phyloP scores from a whole-genome alignment of 805 yeast genomes.

The Yarrowia hollandica region DNA sequence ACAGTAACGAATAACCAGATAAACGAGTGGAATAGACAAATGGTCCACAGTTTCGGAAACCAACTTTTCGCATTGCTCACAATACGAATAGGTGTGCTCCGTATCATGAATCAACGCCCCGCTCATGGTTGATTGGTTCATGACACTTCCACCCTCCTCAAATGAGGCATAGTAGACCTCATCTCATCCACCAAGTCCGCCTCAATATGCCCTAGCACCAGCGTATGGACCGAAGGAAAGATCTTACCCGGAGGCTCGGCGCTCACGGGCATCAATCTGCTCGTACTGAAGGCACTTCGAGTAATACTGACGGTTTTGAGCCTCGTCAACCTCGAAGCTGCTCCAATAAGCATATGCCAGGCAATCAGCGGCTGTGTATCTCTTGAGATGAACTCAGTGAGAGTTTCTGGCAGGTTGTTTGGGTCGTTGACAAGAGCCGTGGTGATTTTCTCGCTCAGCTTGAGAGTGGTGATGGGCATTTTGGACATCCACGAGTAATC shows the following conservation, averaged over 20 bases:
- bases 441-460: not conserved
- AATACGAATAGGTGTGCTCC: no score
- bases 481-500: constrained; percentile 8
- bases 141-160: constrained; percentile 8
- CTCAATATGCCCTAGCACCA: not conserved
- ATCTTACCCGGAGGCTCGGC: not conserved
- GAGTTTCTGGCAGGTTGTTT: not conserved
- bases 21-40: no score
- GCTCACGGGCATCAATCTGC: not conserved
- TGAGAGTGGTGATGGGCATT: not conserved
- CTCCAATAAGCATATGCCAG: constrained; percentile 15
- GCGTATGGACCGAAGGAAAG: constrained; percentile 2
- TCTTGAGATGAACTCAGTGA: not conserved
- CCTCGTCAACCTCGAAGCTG: not conserved
- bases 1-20: no score
- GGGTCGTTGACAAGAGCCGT: not conserved
- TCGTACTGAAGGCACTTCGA: constrained; percentile 8
- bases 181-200: constrained; percentile 5
- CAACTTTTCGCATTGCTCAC: no score
- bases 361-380: not conserved
- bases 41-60: no score
- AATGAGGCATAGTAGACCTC: not conserved
- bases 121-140: no score
- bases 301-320: not conserved
- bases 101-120: no score